Conservation (phyloP, 225 moss, liverwort and hornwort species). For the Pleurozium schreberi region DNA sequence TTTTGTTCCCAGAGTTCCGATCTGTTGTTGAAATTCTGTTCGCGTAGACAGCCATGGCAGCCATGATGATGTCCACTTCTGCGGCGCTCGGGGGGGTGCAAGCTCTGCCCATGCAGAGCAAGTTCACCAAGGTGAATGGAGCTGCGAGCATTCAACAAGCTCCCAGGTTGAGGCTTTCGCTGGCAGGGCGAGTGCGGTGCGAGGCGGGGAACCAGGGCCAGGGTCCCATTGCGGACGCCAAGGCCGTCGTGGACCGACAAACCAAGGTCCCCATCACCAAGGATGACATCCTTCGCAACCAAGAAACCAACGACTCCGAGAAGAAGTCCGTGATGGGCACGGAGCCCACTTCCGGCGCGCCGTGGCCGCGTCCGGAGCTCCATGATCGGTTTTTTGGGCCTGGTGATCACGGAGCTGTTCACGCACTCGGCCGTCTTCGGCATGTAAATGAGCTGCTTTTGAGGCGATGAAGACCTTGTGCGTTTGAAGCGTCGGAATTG, state of each 20-base stretch:
- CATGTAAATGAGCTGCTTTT: neutral
- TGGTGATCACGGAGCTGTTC: neutral
- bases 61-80: constrained; percentile 5
- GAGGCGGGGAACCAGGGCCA: neutral
- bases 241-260: neutral
- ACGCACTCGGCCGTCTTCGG: constrained; percentile 1
- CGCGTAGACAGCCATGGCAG: neutral
- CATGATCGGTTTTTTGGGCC: constrained; percentile 9
- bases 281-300: constrained; percentile 5
- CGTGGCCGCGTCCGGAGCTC: constrained; percentile 25
- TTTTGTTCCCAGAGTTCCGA: too few relatives aligned
- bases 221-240: neutral
- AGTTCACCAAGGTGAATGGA: neutral
- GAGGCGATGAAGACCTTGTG: neutral
- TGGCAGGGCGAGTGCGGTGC: neutral
- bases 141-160: neutral
- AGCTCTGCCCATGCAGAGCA: neutral
- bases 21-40: too few relatives aligned
- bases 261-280: neutral
- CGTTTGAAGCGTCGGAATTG: too few relatives aligned
- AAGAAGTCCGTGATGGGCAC: constrained; percentile 8
- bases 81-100: neutral
- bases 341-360: neutral
- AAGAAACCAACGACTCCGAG: constrained; percentile 2
- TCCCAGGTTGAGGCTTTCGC: neutral